These are phyloP conservation scores for Akebia trifoliata DNA, from an alignment of 164 flowering plant species.

Conservation along the genomic window DNA sequence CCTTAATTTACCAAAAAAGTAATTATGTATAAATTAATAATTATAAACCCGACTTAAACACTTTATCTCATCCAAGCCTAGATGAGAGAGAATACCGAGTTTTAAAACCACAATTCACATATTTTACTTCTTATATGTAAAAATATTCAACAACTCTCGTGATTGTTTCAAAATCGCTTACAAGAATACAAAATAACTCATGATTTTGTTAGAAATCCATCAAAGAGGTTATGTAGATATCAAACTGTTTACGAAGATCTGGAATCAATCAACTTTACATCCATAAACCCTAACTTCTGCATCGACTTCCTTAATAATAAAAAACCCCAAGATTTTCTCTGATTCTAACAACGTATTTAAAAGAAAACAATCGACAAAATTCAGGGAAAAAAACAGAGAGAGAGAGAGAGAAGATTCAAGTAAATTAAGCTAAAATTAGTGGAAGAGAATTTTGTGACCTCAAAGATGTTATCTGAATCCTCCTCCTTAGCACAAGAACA, in stretches of 20 bases:
- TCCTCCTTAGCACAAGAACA: background rate
- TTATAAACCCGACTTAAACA: no score
- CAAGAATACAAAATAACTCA: background rate
- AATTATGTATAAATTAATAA: background rate
- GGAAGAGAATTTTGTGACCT: background rate
- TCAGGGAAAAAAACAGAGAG: background rate
- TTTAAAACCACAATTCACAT: no score
- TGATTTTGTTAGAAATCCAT: background rate
- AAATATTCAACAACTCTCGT: background rate
- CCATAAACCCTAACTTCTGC: background rate
- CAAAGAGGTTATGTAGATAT: background rate
- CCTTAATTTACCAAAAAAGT: no score
- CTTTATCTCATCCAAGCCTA: no score
- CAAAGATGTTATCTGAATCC: background rate
- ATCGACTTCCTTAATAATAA: background rate
- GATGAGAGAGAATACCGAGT: no score
- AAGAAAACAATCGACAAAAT: background rate
- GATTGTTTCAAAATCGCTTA: background rate
- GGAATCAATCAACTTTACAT: background rate
- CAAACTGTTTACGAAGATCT: background rate
- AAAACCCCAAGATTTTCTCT: background rate
- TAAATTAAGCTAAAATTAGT: background rate
- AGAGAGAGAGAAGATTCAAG: background rate
- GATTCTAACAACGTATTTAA: background rate
- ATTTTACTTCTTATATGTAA: no score